Conservation (phyloP, 2,329 filamentous ascomycete species). For the Magnaporthiopsis poae region DNA sequence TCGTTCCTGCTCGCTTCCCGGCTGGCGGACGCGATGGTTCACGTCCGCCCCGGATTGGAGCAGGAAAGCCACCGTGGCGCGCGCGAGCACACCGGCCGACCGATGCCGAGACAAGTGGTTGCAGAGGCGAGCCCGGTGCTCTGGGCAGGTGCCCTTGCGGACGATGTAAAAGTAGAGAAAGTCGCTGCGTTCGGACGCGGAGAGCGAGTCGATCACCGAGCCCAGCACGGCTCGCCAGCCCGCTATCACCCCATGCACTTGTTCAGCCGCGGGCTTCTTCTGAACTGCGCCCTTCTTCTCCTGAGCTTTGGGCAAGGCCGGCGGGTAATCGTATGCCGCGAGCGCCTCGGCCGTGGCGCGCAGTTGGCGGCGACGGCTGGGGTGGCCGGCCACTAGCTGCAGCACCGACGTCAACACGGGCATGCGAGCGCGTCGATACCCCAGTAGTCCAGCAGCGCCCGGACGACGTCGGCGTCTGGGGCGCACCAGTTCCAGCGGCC, state of each 20-base stretch:
- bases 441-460: not conserved
- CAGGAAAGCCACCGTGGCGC: not conserved
- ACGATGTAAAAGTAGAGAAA: not conserved
- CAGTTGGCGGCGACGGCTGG: not conserved
- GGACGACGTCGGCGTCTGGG: not conserved
- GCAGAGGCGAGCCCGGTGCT: not conserved
- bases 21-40: not conserved
- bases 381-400: not conserved
- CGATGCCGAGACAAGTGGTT: not conserved
- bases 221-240: not conserved
- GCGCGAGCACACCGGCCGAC: not conserved
- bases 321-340: not conserved
- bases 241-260: not conserved
- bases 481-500: not conserved
- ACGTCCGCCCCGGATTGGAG: not conserved
- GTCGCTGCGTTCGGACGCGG: not conserved
- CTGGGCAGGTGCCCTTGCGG: slow-evolving; percentile 1
- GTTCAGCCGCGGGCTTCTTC: not conserved
- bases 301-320: too few relatives aligned
- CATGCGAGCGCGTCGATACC: not conserved
- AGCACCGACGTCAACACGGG: not conserved
- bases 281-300: too few relatives aligned
- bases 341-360: not conserved
- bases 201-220: not conserved
- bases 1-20: not conserved